Evolutionary conservation across 148 eudicot genomes (phyloP).

Genomic region (Mesembryanthemum crystallinum): DNA sequence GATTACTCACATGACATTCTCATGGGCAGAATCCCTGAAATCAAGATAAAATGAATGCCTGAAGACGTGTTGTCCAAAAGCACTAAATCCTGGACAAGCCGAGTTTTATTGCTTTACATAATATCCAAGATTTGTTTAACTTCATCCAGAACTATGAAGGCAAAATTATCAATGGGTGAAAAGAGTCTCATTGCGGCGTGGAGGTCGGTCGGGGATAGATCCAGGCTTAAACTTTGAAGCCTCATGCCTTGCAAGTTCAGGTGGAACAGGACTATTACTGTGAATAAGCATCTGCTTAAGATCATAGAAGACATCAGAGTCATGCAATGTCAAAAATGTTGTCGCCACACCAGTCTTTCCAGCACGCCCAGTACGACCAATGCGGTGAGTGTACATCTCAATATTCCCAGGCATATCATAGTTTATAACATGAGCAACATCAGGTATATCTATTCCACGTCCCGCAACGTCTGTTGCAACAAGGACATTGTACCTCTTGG

Average conservation of each 20-base stretch:
- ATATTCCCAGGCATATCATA: conserved; percentile 67
- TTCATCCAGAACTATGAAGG: background rate
- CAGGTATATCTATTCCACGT: conserved; percentile 67
- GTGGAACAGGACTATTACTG: conserved; percentile 79
- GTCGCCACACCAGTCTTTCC: conserved; percentile 70
- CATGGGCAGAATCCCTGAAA: background rate
- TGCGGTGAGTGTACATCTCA: conserved; percentile 63
- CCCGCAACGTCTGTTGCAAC: conserved; percentile 71
- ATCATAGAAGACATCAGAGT: conserved; percentile 72
- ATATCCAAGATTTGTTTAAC: background rate
- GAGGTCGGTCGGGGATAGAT: conserved; percentile 57
- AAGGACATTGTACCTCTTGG: conserved; percentile 53
- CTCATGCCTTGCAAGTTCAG: conserved; percentile 80
- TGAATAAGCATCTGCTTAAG: conserved; percentile 75
- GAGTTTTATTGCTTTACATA: background rate
- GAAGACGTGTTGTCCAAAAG: background rate
- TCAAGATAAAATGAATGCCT: background rate
- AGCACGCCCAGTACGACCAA: conserved; percentile 64
- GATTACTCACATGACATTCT: conserved; percentile 25
- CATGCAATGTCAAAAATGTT: conserved; percentile 70
- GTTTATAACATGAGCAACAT: conserved; percentile 61
- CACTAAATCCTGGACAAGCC: background rate
- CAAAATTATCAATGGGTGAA: conserved; percentile 37
- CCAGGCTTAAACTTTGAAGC: conserved; percentile 64
- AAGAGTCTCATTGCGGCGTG: conserved; percentile 57